phyloP scores from a whole-genome alignment of 1,284 basidiomycete genomes.

The Mycosarcoma mackinlayi region DNA sequence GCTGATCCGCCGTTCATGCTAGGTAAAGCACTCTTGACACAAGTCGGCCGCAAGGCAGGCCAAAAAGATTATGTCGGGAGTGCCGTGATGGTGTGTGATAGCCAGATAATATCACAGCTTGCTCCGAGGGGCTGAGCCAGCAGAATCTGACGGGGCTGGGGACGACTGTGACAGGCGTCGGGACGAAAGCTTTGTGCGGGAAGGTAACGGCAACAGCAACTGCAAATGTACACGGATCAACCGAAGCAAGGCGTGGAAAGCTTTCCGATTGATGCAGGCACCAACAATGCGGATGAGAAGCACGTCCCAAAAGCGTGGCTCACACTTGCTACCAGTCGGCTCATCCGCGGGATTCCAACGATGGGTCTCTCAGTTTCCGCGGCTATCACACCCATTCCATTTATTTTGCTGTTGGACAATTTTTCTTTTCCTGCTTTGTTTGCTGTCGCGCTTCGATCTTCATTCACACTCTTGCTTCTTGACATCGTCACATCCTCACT shows the following conservation, averaged over 20 bases:
- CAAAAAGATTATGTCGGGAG: too few species aligned
- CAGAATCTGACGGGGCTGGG: too few species aligned
- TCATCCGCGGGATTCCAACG: constrained; percentile 12
- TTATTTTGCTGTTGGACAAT: not conserved
- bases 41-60: too few species aligned
- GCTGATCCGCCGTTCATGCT: constrained; percentile 1
- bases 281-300: too few species aligned
- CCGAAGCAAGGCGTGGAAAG: not conserved
- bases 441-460: not conserved
- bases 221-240: too few species aligned
- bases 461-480: not conserved
- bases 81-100: not conserved
- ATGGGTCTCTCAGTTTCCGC: not conserved
- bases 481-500: not conserved
- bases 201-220: too few species aligned
- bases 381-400: not conserved
- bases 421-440: not conserved
- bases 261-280: not conserved
- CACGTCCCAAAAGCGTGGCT: constrained; percentile 6
- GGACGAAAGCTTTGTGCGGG: constrained; percentile 5
- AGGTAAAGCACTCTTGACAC: too few species aligned
- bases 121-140: too few species aligned
- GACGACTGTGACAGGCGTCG: not conserved
- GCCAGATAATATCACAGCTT: too few species aligned
- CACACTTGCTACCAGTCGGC: not conserved